Evolutionary conservation across 768 basidiomycete genomes (phyloP), one percentile per base, ranked within the genome.

Genomic region (Tulasnella sp.): DNA sequence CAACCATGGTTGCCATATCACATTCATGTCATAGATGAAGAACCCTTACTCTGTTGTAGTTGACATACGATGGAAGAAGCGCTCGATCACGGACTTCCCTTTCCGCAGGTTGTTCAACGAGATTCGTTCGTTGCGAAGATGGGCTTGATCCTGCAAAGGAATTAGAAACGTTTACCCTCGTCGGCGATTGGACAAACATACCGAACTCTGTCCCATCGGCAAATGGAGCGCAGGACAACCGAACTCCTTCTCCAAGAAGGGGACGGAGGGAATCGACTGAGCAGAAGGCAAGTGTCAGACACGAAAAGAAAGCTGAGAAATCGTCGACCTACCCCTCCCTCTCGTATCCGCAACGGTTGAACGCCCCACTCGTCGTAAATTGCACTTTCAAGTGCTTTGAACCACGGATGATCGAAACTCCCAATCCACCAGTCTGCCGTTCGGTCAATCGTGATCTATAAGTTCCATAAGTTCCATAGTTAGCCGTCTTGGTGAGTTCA

Each of bases 371-470:
- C 94, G 69, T 93, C 91, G 72, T 88, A 86, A 0, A 99, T 90
- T 29, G 95, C 92, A 51, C 86, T 85, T 83, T 97, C 94, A 73
- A 99, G 87, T 0, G 93, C 91, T 80, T 90, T 89, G 86, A 96
- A 97, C 90, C 93, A 98, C 4, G 88, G 88, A 78, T 92, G 91
- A 75, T 94, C 89, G 55, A 97, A 88, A 76, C 92, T 90, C 0
- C 96, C 95, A 2, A 99, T 87, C 97, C 97, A 99, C 96, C 96
- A 99, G 81, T 96, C 92, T 0, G 95, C 96, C 2, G 89, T 91
- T 79, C 94, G 93, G 61, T 92, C 90, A 75, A 98, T 90, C 26
- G 86, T 87, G 80, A 96, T 87, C 94, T 96, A 74, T 48, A 71
- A 6, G 15, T 55, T 79, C 35, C 75, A 74, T 48, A 71, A 6